phyloP scores from a whole-genome alignment of 2,329 filamentous ascomycete species.

The Cytospora piceae region DNA sequence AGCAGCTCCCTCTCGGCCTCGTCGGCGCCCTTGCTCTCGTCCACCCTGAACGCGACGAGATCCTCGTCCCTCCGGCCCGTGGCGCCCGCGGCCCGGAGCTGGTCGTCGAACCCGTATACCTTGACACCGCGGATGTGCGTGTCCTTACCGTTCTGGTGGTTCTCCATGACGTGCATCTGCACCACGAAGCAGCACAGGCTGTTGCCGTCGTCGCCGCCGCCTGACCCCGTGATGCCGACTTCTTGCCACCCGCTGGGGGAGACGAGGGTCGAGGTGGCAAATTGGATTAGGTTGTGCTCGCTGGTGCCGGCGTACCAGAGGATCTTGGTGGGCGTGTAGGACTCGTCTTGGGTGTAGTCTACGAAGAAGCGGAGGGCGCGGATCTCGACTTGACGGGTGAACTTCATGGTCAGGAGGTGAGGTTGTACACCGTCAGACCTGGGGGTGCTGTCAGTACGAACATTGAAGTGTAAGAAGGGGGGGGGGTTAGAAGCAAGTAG shows the following conservation, averaged over 20 bases:
- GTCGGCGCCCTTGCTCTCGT: slow-evolving; percentile 39
- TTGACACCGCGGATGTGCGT: slow-evolving; percentile 95
- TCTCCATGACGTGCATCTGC: slow-evolving; percentile 89
- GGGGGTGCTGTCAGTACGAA: too few species aligned
- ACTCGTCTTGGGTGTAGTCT: slow-evolving; percentile 91
- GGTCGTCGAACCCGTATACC: slow-evolving; percentile 68
- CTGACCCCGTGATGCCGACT: slow-evolving; percentile 63
- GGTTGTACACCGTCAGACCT: slow-evolving; percentile 84
- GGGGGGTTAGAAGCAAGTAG: too few species aligned
- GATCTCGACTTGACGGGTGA: slow-evolving; percentile 80
- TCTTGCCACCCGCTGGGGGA: slow-evolving; percentile 90
- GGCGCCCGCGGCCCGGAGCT: slow-evolving; percentile 46
- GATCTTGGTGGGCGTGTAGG: slow-evolving; percentile 94
- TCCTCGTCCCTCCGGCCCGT: slow-evolving; percentile 34
- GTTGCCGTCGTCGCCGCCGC: slow-evolving; percentile 66
- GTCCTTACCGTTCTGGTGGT: slow-evolving; percentile 98
- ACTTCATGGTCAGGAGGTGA: slow-evolving; percentile 78
- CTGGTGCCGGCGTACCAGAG: slow-evolving; percentile 87
- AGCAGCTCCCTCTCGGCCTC: slow-evolving; percentile 42
- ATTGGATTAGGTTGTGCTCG: slow-evolving; percentile 88
- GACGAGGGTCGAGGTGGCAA: slow-evolving; percentile 77
- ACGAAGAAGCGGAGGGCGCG: slow-evolving; percentile 81
- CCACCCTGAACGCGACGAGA: slow-evolving; percentile 38
- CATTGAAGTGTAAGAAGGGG: too few species aligned
- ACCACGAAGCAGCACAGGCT: slow-evolving; percentile 87